Evolutionary conservation across 164 flowering plant genomes (phyloP), one percentile per base, ranked within the genome.

Genomic region (Chimonanthus praecox): DNA sequence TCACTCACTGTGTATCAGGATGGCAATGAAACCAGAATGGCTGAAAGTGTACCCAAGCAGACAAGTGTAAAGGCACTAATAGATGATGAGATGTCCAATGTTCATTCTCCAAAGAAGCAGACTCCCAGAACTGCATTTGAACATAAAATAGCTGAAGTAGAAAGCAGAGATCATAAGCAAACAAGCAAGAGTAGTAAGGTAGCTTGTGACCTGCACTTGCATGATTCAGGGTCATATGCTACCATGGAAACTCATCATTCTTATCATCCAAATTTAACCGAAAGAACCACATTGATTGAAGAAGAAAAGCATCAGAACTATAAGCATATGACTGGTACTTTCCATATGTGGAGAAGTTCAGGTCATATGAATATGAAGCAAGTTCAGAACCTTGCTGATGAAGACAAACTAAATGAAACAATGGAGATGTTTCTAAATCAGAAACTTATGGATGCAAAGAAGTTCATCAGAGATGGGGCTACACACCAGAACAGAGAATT

Each of bases 41-140:
- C 58, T 49, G 70, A 66, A 54, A 50, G 76, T 73, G 85, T 74
- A 65, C 49, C 58, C 71, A 68, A 67, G 60, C 87, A 83, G 77
- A 87, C 88, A 73, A 92, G 96, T 75, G 88, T 91, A 67, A 92
- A 92, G 82, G 83, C 82, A 73, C 92, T 92, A 49, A 90, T 91
- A 74, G 94, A 91, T 76, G 90, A 88, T 80, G 96, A 92, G 75
- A 85, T 92, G 90, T 76, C 81, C 49, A 73, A 67, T 60, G 88
- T 87, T 71, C 78, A 78, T 72, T 78, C 75, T 46, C 47, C 78
- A 49, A 80, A 73, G 77, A 81, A 82, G 69, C 80, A 80, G 80
- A 50, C n/a, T 18, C 70, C 67, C 43, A 49, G 54, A 46, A 43
- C 63, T 49, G 68, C n/a, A 20, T 45, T 64, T 65, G 49, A 72